A percentile compares a stretch with the other conserved stretches of the same genome.
phyloP scores from a whole-genome alignment of 163 green algal genomes.

The Prototheca cutis region DNA sequence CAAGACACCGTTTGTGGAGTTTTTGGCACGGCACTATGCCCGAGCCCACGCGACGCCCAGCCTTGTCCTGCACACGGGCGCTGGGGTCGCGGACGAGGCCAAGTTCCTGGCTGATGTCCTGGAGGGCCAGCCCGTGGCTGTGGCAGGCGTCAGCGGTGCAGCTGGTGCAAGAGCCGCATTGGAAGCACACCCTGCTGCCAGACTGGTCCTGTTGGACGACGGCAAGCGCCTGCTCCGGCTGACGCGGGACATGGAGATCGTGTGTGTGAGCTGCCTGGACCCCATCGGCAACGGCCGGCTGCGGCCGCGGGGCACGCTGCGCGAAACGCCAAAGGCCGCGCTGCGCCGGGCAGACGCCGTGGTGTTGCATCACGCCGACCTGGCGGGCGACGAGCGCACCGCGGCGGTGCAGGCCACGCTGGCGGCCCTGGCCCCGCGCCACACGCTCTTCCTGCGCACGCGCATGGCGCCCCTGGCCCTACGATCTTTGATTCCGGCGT shows the following conservation, averaged over 20 bases:
- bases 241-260: slow-evolving; percentile 25
- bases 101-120: slow-evolving; percentile 27
- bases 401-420: slow-evolving; percentile 7
- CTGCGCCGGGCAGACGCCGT: slow-evolving; percentile 23
- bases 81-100: slow-evolving; percentile 20
- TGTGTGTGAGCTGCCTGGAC: slow-evolving; percentile 22
- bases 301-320: slow-evolving; percentile 26
- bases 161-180: slow-evolving; percentile 6
- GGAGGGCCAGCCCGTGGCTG: slow-evolving; percentile 8
- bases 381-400: slow-evolving; percentile 13
- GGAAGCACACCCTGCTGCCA: slow-evolving; percentile 12
- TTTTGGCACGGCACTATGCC: slow-evolving; percentile 24
- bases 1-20: slow-evolving; percentile 36
- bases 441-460: slow-evolving; percentile 25
- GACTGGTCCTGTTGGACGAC: slow-evolving; percentile 31
- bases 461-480: slow-evolving; percentile 16
- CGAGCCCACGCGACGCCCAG: slow-evolving; percentile 13
- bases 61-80: slow-evolving; percentile 25
- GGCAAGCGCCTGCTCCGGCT: slow-evolving; percentile 25
- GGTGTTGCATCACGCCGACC: slow-evolving; percentile 30
- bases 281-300: slow-evolving; percentile 35
- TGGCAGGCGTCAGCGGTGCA: background rate
- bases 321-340: slow-evolving; percentile 16
- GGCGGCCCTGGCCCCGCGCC: slow-evolving; percentile 13
- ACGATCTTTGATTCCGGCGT: slow-evolving; percentile 11